Conservation (phyloP, 345 rosid species). For the Aurinia saxatilis region DNA sequence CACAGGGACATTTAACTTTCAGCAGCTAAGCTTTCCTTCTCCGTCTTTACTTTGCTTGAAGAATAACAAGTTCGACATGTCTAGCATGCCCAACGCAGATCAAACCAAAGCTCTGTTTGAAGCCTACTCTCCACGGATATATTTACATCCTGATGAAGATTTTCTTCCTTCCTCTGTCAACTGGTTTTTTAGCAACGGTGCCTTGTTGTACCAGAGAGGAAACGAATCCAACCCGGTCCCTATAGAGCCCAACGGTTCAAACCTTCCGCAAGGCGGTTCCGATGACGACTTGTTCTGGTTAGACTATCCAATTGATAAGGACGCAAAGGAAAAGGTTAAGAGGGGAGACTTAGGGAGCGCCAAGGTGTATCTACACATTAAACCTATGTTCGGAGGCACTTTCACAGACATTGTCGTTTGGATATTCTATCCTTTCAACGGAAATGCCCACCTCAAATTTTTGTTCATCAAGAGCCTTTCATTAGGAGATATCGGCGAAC, state of each 20-base stretch:
- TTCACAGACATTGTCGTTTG: slow-evolving; percentile 67
- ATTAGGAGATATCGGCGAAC: slow-evolving; percentile 60
- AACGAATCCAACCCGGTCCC: slow-evolving; percentile 52
- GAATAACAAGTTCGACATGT: slow-evolving; percentile 33
- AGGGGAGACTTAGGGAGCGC: slow-evolving; percentile 50
- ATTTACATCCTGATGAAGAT: slow-evolving; percentile 63
- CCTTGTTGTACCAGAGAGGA: slow-evolving; percentile 49
- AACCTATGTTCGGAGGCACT: slow-evolving; percentile 76
- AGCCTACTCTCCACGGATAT: slow-evolving; percentile 57
- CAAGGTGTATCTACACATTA: slow-evolving; percentile 54
- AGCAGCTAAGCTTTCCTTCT: slow-evolving; percentile 12
- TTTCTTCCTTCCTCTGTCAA: slow-evolving; percentile 60
- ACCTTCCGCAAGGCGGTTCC: slow-evolving; percentile 80
- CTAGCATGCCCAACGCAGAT: slow-evolving; percentile 44
- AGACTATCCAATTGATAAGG: slow-evolving; percentile 50
- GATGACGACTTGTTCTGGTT: slow-evolving; percentile 69
- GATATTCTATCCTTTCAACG: slow-evolving; percentile 82
- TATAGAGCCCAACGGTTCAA: slow-evolving; percentile 46
- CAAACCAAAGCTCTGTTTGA: slow-evolving; percentile 40
- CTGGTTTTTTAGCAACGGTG: slow-evolving; percentile 67
- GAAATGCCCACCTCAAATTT: slow-evolving; percentile 61
- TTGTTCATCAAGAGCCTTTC: slow-evolving; percentile 35
- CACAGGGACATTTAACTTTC: slow-evolving; percentile 56
- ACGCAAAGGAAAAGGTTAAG: slow-evolving; percentile 43
- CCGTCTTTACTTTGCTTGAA: slow-evolving; percentile 43